phyloP scores from a whole-genome alignment of 331 rosid species.

The Dryas integrifolia region DNA sequence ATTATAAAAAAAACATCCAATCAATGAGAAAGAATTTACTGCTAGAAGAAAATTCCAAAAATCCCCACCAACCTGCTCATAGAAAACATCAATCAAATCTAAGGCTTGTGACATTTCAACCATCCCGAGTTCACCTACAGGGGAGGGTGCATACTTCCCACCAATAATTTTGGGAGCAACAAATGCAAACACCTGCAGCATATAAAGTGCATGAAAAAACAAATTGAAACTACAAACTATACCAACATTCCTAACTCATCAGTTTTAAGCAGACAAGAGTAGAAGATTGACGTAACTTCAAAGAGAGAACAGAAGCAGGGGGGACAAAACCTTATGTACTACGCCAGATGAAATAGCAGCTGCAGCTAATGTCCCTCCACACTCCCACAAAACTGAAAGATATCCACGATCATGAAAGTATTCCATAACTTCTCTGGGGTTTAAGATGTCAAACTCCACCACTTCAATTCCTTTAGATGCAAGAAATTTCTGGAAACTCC shows the following conservation, averaged over 20 bases:
- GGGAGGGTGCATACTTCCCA: conserved; percentile 84
- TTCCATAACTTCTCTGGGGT: conserved; percentile 87
- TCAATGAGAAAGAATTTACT: background rate
- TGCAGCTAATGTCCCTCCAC: conserved; percentile 94
- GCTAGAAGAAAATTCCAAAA: background rate
- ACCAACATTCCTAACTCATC: background rate
- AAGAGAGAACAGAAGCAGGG: background rate
- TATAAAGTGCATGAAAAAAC: background rate
- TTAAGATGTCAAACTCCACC: conserved; percentile 84
- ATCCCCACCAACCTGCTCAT: conserved; percentile 63
- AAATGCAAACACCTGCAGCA: conserved; percentile 75
- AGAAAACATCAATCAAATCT: conserved; percentile 71
- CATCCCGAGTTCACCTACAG: conserved; percentile 98
- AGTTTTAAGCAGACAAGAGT: background rate
- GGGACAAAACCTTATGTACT: conserved; percentile 64
- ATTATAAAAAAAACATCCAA: conserved; percentile 1
- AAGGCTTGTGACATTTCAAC: conserved; percentile 98
- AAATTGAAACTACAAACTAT: background rate
- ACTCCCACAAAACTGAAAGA: conserved; percentile 94
- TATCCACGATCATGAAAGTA: conserved; percentile 86
- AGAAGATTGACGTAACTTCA: background rate
- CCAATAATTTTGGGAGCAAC: conserved; percentile 97
- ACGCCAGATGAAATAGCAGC: conserved; percentile 92
- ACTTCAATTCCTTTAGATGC: conserved; percentile 98
- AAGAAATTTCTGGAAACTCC: conserved; percentile 84